Conservation (phyloP, 75 land plant species). For the Cryptomeria japonica region DNA sequence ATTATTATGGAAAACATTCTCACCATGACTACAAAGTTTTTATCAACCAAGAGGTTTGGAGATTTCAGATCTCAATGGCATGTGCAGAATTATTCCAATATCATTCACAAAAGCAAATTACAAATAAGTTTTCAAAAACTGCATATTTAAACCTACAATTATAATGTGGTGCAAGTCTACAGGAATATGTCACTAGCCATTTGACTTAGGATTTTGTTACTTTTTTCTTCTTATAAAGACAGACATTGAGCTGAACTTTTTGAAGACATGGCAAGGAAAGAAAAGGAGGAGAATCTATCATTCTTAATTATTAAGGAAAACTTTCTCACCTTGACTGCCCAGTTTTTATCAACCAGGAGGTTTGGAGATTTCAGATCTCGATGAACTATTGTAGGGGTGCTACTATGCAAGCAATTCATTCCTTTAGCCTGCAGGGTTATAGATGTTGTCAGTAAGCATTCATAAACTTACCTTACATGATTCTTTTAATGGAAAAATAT, state of each 20-base stretch:
- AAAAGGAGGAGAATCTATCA: not conserved
- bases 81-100: not conserved
- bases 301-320: conserved; percentile 8
- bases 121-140: not conserved
- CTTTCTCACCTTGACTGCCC: conserved; percentile 85
- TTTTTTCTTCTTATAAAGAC: not conserved
- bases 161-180: not conserved
- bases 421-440: conserved; percentile 77
- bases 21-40: conserved; percentile 97
- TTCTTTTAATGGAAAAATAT: not conserved
- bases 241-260: not conserved
- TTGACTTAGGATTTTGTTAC: not conserved
- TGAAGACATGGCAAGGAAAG: not conserved
- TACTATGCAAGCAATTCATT: conserved; percentile 94
- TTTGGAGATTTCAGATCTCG: conserved; percentile 97
- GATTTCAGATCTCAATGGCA: conserved; percentile 97
- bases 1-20: conserved; percentile 4
- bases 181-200: not conserved
- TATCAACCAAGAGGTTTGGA: conserved; percentile 96
- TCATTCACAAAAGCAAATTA: not conserved
- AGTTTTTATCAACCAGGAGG: conserved; percentile 95
- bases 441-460: not conserved
- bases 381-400: conserved; percentile 88
- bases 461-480: not conserved
- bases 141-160: not conserved